A percentile compares a stretch with the other conserved stretches of the same genome.
These are phyloP conservation scores for Aegilops longissima DNA, from an alignment of 176 grass and related monocot species.

Conservation along the genomic window DNA sequence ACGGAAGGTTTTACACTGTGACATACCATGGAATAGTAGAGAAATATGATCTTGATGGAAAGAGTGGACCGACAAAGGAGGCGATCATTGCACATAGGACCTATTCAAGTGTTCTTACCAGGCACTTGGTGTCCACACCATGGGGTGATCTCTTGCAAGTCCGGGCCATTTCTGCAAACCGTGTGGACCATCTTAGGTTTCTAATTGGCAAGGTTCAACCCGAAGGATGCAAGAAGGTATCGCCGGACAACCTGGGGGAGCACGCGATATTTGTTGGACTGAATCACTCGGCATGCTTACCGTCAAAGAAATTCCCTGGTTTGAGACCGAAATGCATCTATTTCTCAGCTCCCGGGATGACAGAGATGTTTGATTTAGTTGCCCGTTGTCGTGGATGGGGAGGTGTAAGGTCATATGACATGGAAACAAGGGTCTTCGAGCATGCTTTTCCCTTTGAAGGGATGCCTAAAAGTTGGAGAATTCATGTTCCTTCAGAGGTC, in stretches of 20 bases:
- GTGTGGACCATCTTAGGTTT: background rate
- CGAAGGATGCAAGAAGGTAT: background rate
- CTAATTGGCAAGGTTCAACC: background rate
- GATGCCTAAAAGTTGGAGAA: background rate
- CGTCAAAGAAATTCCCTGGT: background rate
- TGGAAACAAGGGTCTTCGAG: background rate
- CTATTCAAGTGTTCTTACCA: background rate
- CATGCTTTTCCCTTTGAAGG: background rate
- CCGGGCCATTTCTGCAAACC: background rate
- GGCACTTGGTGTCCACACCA: conserved; percentile 10
- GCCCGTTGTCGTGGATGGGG: background rate
- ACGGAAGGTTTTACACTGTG: background rate
- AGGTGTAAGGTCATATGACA: background rate
- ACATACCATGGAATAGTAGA: background rate
- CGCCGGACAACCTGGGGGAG: background rate
- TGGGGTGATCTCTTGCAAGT: conserved; percentile 24
- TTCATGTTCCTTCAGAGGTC: background rate
- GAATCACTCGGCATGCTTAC: conserved; percentile 15
- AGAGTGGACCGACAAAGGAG: background rate
- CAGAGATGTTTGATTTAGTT: background rate
- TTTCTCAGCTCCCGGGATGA: conserved; percentile 7
- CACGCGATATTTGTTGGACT: conserved; percentile 7
- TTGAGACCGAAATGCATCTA: background rate
- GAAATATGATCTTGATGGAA: conserved; percentile 1
- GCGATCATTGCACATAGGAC: background rate